Percentiles rank a stretch among this genome's conserved stretches.
These are phyloP conservation scores for Xylariomycetidae sp. DNA, from an alignment of 2,329 filamentous ascomycete genomes.

Conservation along the genomic window DNA sequence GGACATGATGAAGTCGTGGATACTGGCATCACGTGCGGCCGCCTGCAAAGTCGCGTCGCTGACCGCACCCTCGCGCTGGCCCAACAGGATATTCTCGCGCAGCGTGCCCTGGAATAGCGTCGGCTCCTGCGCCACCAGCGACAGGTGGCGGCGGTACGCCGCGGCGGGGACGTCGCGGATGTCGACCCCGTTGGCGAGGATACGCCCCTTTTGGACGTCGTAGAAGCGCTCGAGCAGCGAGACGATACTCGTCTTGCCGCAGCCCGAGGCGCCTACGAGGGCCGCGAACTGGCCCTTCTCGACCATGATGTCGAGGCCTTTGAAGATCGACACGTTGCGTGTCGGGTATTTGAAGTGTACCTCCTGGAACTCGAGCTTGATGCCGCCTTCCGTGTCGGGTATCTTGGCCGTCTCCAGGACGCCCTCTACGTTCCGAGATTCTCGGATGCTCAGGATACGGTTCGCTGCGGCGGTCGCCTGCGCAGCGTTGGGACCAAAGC, in stretches of 20 bases:
- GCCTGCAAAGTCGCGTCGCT: constrained; percentile 46
- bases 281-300: constrained; percentile 65
- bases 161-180: constrained; percentile 53
- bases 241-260: constrained; percentile 68
- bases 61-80: constrained; percentile 47
- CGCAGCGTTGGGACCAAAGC: constrained; percentile 59
- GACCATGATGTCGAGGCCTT: constrained; percentile 56
- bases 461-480: constrained; percentile 55
- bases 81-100: constrained; percentile 63
- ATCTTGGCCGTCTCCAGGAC: constrained; percentile 20
- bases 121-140: constrained; percentile 69
- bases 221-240: constrained; percentile 65
- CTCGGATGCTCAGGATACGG: constrained; percentile 48
- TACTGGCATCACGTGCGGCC: constrained; percentile 56
- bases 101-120: constrained; percentile 59
- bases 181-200: constrained; percentile 57
- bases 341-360: constrained; percentile 57
- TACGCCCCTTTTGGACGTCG: constrained; percentile 55
- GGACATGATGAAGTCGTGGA: constrained; percentile 64
- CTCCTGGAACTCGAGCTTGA: constrained; percentile 51
- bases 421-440: constrained; percentile 32
- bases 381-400: constrained; percentile 34
- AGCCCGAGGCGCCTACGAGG: constrained; percentile 63
- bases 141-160: constrained; percentile 58
- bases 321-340: constrained; percentile 51